Evolutionary conservation across 2,329 filamentous ascomycete species (phyloP).

Genomic region (Diaporthe nobilis): DNA sequence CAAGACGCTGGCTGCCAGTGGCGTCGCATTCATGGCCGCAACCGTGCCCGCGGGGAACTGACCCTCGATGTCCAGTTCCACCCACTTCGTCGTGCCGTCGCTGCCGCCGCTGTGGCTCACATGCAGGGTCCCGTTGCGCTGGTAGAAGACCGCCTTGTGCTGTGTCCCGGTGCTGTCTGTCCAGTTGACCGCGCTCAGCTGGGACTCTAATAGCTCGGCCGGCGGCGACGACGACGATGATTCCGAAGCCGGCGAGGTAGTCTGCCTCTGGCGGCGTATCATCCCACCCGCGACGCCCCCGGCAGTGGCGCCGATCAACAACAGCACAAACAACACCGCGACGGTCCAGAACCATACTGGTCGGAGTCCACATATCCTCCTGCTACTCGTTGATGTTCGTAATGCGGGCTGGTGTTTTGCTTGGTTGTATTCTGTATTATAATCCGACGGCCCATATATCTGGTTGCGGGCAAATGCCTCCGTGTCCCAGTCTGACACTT

Average conservation of each 20-base stretch:
- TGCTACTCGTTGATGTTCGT: background rate
- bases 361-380: background rate
- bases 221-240: background rate
- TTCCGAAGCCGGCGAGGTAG: background rate
- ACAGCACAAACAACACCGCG: background rate
- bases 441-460: background rate
- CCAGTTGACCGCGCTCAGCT: conserved; percentile 22
- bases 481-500: background rate
- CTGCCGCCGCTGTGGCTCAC: background rate
- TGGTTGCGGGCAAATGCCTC: background rate
- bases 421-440: background rate
- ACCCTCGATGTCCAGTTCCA: background rate
- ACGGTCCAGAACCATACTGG: background rate
- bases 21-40: conserved; percentile 4
- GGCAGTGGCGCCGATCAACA: background rate
- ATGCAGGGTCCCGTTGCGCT: background rate
- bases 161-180: background rate
- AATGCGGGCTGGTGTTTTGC: background rate
- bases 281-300: background rate
- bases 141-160: conserved; percentile 4
- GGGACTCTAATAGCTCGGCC: background rate
- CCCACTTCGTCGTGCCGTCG: background rate
- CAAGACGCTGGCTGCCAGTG: background rate
- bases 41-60: background rate
- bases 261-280: background rate